Base-by-base conservation (phyloP, 495 filamentous ascomycete species). In the Cercophora samala region DNA sequence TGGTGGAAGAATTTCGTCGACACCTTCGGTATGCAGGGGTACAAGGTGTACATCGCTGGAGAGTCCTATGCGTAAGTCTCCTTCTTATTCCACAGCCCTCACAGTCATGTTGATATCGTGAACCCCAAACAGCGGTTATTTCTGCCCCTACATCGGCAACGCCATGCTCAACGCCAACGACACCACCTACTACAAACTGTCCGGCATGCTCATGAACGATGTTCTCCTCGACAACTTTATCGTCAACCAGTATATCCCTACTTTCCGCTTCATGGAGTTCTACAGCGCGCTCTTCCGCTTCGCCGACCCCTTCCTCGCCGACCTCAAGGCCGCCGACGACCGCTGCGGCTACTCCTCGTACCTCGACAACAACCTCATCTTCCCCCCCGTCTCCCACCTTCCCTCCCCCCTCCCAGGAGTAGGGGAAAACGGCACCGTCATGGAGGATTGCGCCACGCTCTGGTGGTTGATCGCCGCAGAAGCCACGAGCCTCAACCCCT, bases 141-240 rank as follows among this genome's bases (percentile, higher is more conserved):
- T 93, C 69, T 87, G 92, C 51, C 90, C 92, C 0, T 96, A 94
- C 71, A 89, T 96, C 60, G 87, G 90, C 1, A 83, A 85, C 69
- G 88, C 87, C 9, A 90, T 95, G 82, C 78, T 94, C 70, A 84
- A 91, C 64, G 81, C 80, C 54, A 86, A 92, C 19, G 84, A 95
- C 72, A 87, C 77, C 1, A 80, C 71, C 2, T 89, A 91, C 71
- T 91, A 86, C 73, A 82, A 92, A 69, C 73, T 93, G 13, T 78
- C 83, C n/a, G 87, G 86, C 2, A 84, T 91, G 62, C 79, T 88
- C 73, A 86, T 93, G 66, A 88, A 91, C 74, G 89, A 92, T 69
- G 91, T 90, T 0, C 82, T 81, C 3, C 86, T 89, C 46, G 84
- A 83, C 46, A 76, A 80, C 17, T 79, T 83, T 58, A 77, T 78